Evolutionary conservation across 768 basidiomycete species (phyloP), one percentile per base, ranked within the genome.

Genomic region (Ramaria sp.): DNA sequence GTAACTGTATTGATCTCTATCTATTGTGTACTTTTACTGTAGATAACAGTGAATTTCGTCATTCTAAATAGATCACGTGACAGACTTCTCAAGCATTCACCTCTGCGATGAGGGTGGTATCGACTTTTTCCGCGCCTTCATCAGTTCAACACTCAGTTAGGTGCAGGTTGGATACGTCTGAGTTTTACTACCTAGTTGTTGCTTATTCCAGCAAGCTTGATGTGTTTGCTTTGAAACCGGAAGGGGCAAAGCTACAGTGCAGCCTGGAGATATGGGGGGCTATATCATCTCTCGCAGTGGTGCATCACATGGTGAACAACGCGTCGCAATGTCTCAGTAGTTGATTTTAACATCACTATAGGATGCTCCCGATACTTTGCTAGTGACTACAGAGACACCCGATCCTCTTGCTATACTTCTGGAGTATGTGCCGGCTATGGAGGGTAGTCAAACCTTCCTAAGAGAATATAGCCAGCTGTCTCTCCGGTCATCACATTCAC

Each of bases 91-190:
- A 30, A 32, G 16, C 34, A 12, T 25, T 24, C 25, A 15, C n/a
- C 34, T 34, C 24, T 6, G 36, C 53, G 27, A 78, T 78, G 77
- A 75, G 73, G 56, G 65, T 88, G 57, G 74, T 89, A 30, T 77
- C 82, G 9, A 90, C 88, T 6, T 88, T 88, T 64, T 85, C 89
- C 64, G 75, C 74, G 3, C 76, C 87, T 1, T 85, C 88, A 1
- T 83, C 88, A 1, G 82, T 89, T 48, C 59, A 81, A 8, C 73
- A 72, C 58, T 89, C 87, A 27, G 63, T 83, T 24, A 88, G 81
- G 71, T 88, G 82, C 66, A 69, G 68, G 5, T 73, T 91, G 3
- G 65, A 76, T 6, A 68, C 74, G 58, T 50, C 61, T 6, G 70
- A 71, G 43, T 66, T 76, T 9, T 80, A 87, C 42, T 78, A 82